Percentiles rank a stretch among this genome's conserved stretches.
These are phyloP conservation scores for Aspergillus affinis DNA, from an alignment of 495 filamentous ascomycete species.

Conservation along the genomic window DNA sequence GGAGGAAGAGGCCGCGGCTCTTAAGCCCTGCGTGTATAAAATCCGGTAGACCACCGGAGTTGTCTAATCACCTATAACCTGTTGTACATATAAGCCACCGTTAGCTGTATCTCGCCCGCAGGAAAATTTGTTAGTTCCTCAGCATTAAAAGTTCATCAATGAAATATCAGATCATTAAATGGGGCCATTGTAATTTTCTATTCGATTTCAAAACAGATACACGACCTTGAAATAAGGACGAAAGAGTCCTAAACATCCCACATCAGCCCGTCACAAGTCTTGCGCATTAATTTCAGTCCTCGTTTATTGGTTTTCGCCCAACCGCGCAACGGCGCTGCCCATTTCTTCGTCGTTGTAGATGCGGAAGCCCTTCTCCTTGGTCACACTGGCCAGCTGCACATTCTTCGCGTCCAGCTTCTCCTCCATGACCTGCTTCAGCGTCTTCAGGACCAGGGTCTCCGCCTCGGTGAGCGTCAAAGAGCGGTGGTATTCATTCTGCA, in stretches of 20 bases:
- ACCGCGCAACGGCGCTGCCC: slow-evolving; percentile 79
- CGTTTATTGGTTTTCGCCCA: slow-evolving; percentile 49
- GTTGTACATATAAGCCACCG: background rate
- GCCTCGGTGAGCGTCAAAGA: slow-evolving; percentile 91
- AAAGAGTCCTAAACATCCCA: slow-evolving; percentile 8
- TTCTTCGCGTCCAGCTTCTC: slow-evolving; percentile 99
- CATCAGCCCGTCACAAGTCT: slow-evolving; percentile 11
- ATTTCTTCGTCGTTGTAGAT: slow-evolving; percentile 98
- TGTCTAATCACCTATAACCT: background rate
- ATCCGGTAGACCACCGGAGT: slow-evolving; percentile 55
- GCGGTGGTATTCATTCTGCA: slow-evolving; percentile 99
- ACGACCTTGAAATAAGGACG: slow-evolving; percentile 11
- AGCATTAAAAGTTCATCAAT: background rate
- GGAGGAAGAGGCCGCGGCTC: slow-evolving; percentile 62
- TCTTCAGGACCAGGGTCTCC: slow-evolving; percentile 94
- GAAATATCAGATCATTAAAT: slow-evolving; percentile 3
- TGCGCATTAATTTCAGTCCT: slow-evolving; percentile 13
- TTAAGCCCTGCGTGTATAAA: slow-evolving; percentile 99
- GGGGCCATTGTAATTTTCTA: slow-evolving; percentile 34
- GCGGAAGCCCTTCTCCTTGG: slow-evolving; percentile 94
- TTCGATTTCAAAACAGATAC: slow-evolving; percentile 24
- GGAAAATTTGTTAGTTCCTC: background rate
- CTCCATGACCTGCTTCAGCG: slow-evolving; percentile 99
- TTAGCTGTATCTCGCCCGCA: background rate
- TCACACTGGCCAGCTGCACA: slow-evolving; percentile 96